Evolutionary conservation across 805 yeast species (phyloP).

Genomic region (Vanderwaltozyma yarrowii): DNA sequence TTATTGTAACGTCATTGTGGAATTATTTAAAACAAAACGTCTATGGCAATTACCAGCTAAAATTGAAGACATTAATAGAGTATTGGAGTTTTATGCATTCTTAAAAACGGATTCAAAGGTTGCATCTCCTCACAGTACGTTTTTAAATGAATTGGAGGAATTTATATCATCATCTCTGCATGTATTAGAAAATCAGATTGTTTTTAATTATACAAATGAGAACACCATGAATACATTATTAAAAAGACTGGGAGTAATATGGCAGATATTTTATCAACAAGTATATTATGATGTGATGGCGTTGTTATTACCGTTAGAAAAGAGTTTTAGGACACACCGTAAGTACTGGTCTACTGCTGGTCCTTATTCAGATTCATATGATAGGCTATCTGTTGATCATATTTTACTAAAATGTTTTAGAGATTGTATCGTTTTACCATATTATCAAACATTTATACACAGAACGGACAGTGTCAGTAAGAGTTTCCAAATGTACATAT

Average conservation of each 20-base stretch:
- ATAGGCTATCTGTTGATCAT: constrained; percentile 29
- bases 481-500: constrained; percentile 26
- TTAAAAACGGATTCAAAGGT: constrained; percentile 21
- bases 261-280: constrained; percentile 49
- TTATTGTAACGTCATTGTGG: constrained; percentile 20
- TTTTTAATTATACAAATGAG: constrained; percentile 26
- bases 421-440: constrained; percentile 43
- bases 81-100: constrained; percentile 20
- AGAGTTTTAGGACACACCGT: constrained; percentile 16
- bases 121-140: constrained; percentile 16
- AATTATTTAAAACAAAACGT: constrained; percentile 22
- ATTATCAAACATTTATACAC: constrained; percentile 35
- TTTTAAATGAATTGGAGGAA: constrained; percentile 22
- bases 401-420: constrained; percentile 39
- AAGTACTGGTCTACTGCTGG: constrained; percentile 25
- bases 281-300: constrained; percentile 52
- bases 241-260: constrained; percentile 34
- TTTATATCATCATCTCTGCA: constrained; percentile 30
- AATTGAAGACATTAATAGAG: constrained; percentile 21
- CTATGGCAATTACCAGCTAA: constrained; percentile 27
- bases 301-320: constrained; percentile 45
- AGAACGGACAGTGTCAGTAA: constrained; percentile 26
- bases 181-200: constrained; percentile 30
- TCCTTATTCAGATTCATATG: constrained; percentile 5
- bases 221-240: constrained; percentile 28